These are phyloP conservation scores for Haplosporangium sp. DNA, from an alignment of 371 early-diverging fungal species.

Conservation along the genomic window DNA sequence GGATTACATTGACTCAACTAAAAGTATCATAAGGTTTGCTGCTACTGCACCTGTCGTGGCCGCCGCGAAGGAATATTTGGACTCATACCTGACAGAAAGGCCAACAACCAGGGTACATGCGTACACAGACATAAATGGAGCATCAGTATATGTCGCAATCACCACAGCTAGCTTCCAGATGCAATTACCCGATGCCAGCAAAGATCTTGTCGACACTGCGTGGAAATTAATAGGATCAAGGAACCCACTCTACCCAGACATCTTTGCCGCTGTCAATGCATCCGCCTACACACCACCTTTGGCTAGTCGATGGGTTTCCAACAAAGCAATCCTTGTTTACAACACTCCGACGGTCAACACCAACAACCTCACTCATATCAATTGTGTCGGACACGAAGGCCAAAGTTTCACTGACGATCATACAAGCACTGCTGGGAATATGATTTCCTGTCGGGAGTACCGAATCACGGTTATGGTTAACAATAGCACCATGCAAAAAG, in stretches of 20 bases:
- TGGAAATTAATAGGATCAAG: background rate
- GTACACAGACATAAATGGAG: background rate
- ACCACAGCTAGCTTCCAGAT: conserved; percentile 18
- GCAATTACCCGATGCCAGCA: background rate
- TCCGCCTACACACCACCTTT: conserved; percentile 8
- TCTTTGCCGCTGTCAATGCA: conserved; percentile 6
- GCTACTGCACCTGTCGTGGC: too few relatives aligned
- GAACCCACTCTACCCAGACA: conserved; percentile 1
- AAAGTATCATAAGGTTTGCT: too few relatives aligned
- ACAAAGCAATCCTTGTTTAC: background rate
- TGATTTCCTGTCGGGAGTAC: conserved; percentile 15
- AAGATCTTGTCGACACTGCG: background rate
- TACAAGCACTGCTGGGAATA: background rate
- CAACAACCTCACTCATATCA: conserved; percentile 9
- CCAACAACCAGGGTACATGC: background rate
- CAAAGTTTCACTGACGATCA: background rate
- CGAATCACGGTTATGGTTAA: conserved; percentile 8
- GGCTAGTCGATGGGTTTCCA: background rate
- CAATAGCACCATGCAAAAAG: background rate
- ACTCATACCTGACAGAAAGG: conserved; percentile 1
- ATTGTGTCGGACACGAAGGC: conserved; percentile 4
- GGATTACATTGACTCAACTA: background rate
- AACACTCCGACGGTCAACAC: conserved; percentile 3
- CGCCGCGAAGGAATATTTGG: background rate
- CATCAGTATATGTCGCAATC: background rate